phyloP scores from a whole-genome alignment of 1,284 basidiomycete genomes.

The Anthracocystis setariae region DNA sequence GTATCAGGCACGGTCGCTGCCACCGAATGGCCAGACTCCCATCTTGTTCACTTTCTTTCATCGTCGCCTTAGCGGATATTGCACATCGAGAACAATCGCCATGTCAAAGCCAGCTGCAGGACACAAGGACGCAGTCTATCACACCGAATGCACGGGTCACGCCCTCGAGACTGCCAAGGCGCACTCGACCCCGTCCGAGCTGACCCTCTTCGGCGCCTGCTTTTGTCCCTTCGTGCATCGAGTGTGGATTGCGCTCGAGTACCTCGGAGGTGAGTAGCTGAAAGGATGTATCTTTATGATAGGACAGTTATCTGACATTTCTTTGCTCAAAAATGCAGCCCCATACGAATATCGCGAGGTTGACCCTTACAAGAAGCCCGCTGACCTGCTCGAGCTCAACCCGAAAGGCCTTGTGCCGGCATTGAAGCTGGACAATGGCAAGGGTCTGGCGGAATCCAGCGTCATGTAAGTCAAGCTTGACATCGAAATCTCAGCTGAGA shows the following conservation, averaged over 20 bases:
- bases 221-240: conserved; percentile 78
- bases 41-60: too few relatives aligned
- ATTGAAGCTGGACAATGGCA: conserved; percentile 71
- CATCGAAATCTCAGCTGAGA: too few relatives aligned
- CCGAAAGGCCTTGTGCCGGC: conserved; percentile 82
- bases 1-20: too few relatives aligned
- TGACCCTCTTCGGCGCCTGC: conserved; percentile 76
- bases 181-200: conserved; percentile 68
- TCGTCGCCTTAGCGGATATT: too few relatives aligned
- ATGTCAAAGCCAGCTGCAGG: conserved; percentile 48
- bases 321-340: conserved; percentile 43
- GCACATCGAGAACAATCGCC: conserved; percentile 2
- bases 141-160: conserved; percentile 72
- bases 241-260: conserved; percentile 78
- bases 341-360: conserved; percentile 73
- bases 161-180: conserved; percentile 73
- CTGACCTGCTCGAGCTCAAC: conserved; percentile 79
- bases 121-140: conserved; percentile 47
- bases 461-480: conserved; percentile 47
- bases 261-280: conserved; percentile 30
- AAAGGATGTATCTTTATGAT: too few relatives aligned
- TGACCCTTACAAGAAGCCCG: conserved; percentile 82
- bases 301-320: conserved; percentile 1
- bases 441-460: conserved; percentile 52
- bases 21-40: too few relatives aligned